Base-by-base conservation (phyloP, 2,329 filamentous ascomycete species). In the Piedraia hortae region DNA sequence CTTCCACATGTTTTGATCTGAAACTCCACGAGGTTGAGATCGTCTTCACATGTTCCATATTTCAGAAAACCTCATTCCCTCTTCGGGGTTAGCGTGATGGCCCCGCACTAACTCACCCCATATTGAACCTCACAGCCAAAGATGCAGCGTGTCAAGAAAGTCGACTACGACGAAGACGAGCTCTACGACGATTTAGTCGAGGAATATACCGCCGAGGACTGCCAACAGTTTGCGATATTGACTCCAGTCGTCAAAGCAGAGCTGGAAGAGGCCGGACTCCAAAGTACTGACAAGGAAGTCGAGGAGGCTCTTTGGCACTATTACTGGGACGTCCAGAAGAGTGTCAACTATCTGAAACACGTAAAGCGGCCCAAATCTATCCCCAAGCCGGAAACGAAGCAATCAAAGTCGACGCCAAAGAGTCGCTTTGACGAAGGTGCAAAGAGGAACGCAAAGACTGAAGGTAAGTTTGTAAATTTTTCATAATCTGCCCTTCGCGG, bases 241-340 rank as follows among this genome's bases (percentile, higher is more conserved):
- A 41, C 37, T 4, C 39, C 39, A 1, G 37, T 42, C 10, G 38
- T 42, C 11, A 33, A 36, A 16, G 38, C 37, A 8, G 37, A 42
- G 26, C 30, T 42, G 5, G 35, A 41, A 16, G 38, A 42, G 22
- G 32, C 31, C 9, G 34, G 30, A 8, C 14, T 39, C 9, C 59
- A 54, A 38, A 50, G 59, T n/a, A 55, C 59, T 4, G 61, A 69
- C 27, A 50, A 54, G 16, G 70, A 90, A 39, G 82, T 91, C 29
- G 65, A 89, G 42, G 82, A 93, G 28, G 62, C 80, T 0, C 47
- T 97, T 9, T 93, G 78, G 77, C 65, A 97, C 46, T 91, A 91
- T 45, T 93, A 82, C 44, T 93, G 80, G 42, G 80, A 97, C 36
- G 56, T 90, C 14, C 70, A 66, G 26, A 90, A 90, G 45, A 65